Evolutionary conservation across 345 rosid genomes (phyloP), one percentile per base, ranked within the genome.

Genomic region (Theobroma cacao): DNA sequence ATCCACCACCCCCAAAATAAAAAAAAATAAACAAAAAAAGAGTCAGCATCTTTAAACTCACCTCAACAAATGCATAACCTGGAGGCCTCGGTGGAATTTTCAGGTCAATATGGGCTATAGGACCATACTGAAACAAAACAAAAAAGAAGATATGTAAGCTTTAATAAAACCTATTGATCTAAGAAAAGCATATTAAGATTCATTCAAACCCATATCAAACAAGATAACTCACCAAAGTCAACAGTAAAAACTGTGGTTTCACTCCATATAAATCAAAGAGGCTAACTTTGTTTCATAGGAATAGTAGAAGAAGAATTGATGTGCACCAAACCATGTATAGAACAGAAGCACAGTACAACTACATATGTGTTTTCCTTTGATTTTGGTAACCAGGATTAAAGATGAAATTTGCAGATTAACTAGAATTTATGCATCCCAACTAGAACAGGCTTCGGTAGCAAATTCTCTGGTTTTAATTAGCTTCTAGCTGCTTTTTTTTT

Each of bases 21-120:
- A 31, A 34, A 72, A 36, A 33, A 76, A 20, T 17, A 24, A 18
- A 40, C 3, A 61, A 7, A 38, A 47, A 11, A 47, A 2, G 3
- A 77, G 58, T 6, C 30, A 30, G 40, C 59, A 75, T 22, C 47
- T 55, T 43, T 0, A 31, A 70, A 79, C 88, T 79, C 62, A 90
- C 99, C 95, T 97, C 99, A 22, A 97, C 97, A 78, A 97, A 97
- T 22, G 98, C 98, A 91, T 97, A 97, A 81, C 98, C 98, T n/a
- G 98, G 99, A 65, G 99, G 98, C 84, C 99, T 90, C 48, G 98
- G 99, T 50, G 99, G 99, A 80, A 94, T 85, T 86, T 97, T 97
- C 90, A 97, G 84, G 69, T 94, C 99, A 55, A 97, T 91, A 80
- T 92, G 93, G 38, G 85, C 90, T 75, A 96, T 86, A 38, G 94